Evolutionary conservation across 208 protist genomes (phyloP), one percentile per base, ranked within the genome.

Genomic region (Leishmania martiniquensis): DNA sequence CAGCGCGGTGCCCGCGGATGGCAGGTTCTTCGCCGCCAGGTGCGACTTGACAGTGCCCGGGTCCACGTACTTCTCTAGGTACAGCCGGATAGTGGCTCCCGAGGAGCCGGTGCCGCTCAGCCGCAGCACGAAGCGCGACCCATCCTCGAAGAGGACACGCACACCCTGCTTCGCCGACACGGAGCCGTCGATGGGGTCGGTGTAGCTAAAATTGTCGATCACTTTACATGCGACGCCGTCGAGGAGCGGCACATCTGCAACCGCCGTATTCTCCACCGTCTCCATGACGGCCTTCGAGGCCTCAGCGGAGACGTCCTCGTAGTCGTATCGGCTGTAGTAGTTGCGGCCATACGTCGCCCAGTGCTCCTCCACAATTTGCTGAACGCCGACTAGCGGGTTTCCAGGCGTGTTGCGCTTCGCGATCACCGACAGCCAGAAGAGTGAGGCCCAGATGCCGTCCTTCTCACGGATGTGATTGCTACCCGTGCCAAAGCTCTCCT

Each of bases 401-500:
- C 32, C 79, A 22, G 78, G 65, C 62, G 82, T 80, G 25, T 85
- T 83, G 32, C 57, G 73, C 57, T 63, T 73, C 7, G 98, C 98
- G n/a, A 99, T 74, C 44, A 99, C 92, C 25, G 95, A 96, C 25
- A 99, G 87, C 98, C 98, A 99, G 75, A 93, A 95, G 34, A 99
- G 89, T 12, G 97, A 91, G 3, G 99, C 98, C 99, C 99, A 99
- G 32, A 99, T 82, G 52, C 99, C 99, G 84, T 99, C 99, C 86
- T 99, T 99, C 90, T 99, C 99, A 69, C 99, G 92, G 60, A 99
- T 97, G 87, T 99, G 97, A 76, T 98, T 95, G 65, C 91, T 98
- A 70, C 97, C 96, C 9, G 98, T 99, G 55, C 99, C 99, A 87
- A 99, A 99, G 65, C 89, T 98, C 87, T 99, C 99, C 91, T 99